Evolutionary conservation across 2,329 filamentous ascomycete species (phyloP), one percentile per base, ranked within the genome.

Genomic region (Pseudogymnoascus sp.): DNA sequence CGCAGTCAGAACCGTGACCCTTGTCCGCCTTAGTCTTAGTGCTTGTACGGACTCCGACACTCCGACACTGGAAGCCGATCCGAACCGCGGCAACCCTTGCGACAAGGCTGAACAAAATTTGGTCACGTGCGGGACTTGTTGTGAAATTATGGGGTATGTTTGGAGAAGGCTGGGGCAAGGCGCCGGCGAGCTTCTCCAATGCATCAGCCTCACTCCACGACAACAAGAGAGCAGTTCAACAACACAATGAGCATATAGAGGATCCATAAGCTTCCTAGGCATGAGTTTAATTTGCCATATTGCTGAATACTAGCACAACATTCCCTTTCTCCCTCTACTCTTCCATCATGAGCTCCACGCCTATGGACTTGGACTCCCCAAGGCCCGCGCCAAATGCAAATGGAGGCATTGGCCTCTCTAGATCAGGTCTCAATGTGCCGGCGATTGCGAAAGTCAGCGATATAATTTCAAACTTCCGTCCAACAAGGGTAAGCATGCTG

Each of bases 381-480:
- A 41, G 42, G 9, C 39, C 62, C 7, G 22, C 62, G 22, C 60
- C 49, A 60, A 23, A 25, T 38, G n/a, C 42, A 45, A 64, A 68
- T 68, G 19, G 23, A 33, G 16, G 35, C 45, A 64, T 69, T 67
- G 68, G 67, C 64, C 52, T 62, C 58, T 58, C 66, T 63, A 59
- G 33, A 64, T 36, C 62, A 25, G 63, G 64, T 22, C 61, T 64
- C 19, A 65, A 45, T 33, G 70, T 70, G 11, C 63, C 65, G 11
- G 55, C 65, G 62, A 82, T 82, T 5, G 85, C 88, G 11, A 89
- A 89, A 72, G 82, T 96, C 62, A 82, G 84, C 70, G 91, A 96
- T 70, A 82, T 94, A 67, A 87, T 96, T 68, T 80, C 84, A 38
- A 86, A 82, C 62, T 96, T 91, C 73, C 83, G 90, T 60, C 91